phyloP scores from a whole-genome alignment of 2,329 filamentous ascomycete genomes.

The Fusarium penzigii region DNA sequence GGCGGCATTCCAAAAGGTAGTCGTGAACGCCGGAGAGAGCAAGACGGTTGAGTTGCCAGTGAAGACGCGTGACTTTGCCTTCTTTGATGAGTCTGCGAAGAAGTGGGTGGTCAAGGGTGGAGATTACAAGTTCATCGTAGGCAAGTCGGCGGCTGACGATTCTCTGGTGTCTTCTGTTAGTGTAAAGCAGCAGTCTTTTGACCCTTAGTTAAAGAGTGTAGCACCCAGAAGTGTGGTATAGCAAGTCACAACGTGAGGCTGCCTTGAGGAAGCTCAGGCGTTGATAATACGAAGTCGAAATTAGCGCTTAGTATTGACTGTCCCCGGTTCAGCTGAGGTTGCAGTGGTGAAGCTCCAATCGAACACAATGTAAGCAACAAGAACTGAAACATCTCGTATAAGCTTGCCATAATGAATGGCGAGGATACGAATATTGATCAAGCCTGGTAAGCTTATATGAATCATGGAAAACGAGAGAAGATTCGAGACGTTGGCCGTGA shows the following conservation, averaged over 20 bases:
- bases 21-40: constrained; percentile 29
- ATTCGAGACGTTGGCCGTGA: constrained; percentile 13
- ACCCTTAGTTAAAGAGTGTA: constrained; percentile 5
- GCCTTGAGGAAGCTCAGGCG: too few relatives aligned
- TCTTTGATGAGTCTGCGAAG: constrained; percentile 27
- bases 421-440: too few relatives aligned
- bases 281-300: too few relatives aligned
- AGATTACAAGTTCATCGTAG: constrained; percentile 31
- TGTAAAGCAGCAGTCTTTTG: constrained; percentile 22
- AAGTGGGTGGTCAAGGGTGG: constrained; percentile 32
- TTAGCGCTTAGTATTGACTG: too few relatives aligned
- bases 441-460: neutral
- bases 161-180: constrained; percentile 22
- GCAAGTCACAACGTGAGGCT: too few relatives aligned
- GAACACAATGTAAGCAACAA: too few relatives aligned
- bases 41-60: constrained; percentile 24
- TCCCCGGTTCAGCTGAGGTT: too few relatives aligned
- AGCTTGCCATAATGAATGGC: too few relatives aligned
- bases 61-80: constrained; percentile 28
- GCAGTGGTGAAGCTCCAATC: too few relatives aligned
- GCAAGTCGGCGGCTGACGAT: constrained; percentile 28
- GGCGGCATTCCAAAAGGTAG: constrained; percentile 66
- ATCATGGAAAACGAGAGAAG: constrained; percentile 6
- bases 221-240: too few relatives aligned
- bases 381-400: too few relatives aligned